phyloP scores from a whole-genome alignment of 164 flowering plant species.

The Macadamia integrifolia region DNA sequence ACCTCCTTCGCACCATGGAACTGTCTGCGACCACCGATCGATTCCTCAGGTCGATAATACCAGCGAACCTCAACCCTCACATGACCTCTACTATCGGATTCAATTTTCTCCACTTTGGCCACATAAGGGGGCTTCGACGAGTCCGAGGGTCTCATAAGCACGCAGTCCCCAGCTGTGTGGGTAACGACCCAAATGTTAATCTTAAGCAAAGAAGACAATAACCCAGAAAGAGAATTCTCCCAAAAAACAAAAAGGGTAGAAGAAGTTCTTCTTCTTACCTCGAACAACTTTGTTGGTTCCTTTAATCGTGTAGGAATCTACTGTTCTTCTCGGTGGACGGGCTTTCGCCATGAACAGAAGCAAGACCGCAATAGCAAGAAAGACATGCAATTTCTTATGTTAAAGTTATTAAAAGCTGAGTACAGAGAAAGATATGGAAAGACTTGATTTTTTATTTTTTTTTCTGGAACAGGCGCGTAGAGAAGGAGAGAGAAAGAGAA shows the following conservation, averaged over 20 bases:
- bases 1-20: slow-evolving; percentile 5
- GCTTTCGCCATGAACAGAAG: slow-evolving; percentile 5
- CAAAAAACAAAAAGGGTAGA: too few relatives aligned
- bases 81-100: neutral
- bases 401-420: too few relatives aligned
- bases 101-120: slow-evolving; percentile 2
- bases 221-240: too few relatives aligned
- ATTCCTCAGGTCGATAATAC: slow-evolving; percentile 1
- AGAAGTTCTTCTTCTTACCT: neutral
- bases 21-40: slow-evolving; percentile 4
- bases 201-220: neutral
- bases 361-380: neutral
- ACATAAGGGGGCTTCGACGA: slow-evolving; percentile 2
- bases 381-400: too few relatives aligned
- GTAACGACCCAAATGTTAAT: neutral
- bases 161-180: slow-evolving; percentile 2
- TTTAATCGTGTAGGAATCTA: neutral
- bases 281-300: neutral
- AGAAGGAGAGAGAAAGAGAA: too few relatives aligned
- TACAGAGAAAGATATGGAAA: too few relatives aligned
- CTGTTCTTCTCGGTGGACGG: neutral
- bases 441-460: too few relatives aligned
- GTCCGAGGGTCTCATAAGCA: neutral
- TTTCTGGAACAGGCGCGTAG: too few relatives aligned
- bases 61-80: neutral